Conservation (phyloP, 1,139 yeast species). For the Saccharomycopsis phalli region DNA sequence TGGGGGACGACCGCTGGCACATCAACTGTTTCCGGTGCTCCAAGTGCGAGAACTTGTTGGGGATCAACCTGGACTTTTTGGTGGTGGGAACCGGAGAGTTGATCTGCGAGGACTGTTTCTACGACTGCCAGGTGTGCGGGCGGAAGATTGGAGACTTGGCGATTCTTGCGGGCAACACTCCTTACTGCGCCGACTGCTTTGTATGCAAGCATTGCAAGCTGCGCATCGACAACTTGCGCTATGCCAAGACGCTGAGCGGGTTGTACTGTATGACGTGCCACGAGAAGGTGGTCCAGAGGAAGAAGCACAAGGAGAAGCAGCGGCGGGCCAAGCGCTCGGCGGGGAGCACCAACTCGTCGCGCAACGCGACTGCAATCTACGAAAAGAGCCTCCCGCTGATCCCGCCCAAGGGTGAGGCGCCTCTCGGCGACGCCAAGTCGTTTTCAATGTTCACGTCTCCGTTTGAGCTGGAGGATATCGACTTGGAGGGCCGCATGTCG, state of each 20-base stretch:
- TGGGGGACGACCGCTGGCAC: slow-evolving; percentile 95
- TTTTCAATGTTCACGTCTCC: slow-evolving; percentile 14
- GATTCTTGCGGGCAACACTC: slow-evolving; percentile 90
- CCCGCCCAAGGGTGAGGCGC: slow-evolving; percentile 21
- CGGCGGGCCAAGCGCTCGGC: slow-evolving; percentile 17
- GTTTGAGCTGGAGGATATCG: slow-evolving; percentile 12
- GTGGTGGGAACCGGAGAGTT: slow-evolving; percentile 89
- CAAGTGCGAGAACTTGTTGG: slow-evolving; percentile 66
- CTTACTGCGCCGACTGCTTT: slow-evolving; percentile 88
- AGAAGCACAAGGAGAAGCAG: slow-evolving; percentile 25
- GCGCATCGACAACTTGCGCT: slow-evolving; percentile 80
- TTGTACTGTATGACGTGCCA: slow-evolving; percentile 92
- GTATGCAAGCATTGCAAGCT: slow-evolving; percentile 84
- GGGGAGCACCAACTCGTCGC: slow-evolving; percentile 8
- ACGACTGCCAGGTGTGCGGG: slow-evolving; percentile 78
- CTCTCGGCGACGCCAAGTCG: background rate
- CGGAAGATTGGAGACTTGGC: slow-evolving; percentile 93
- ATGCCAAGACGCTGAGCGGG: slow-evolving; percentile 92
- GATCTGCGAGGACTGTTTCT: slow-evolving; percentile 86
- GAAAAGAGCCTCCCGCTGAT: slow-evolving; percentile 23
- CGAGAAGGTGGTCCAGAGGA: slow-evolving; percentile 59
- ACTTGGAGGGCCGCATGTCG: slow-evolving; percentile 1
- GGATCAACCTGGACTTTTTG: slow-evolving; percentile 80
- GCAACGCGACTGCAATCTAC: slow-evolving; percentile 18
- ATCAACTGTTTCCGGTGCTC: slow-evolving; percentile 87